These are phyloP conservation scores for Gracilaria gracilis DNA, from an alignment of 23 red algal species.

Conservation along the genomic window DNA sequence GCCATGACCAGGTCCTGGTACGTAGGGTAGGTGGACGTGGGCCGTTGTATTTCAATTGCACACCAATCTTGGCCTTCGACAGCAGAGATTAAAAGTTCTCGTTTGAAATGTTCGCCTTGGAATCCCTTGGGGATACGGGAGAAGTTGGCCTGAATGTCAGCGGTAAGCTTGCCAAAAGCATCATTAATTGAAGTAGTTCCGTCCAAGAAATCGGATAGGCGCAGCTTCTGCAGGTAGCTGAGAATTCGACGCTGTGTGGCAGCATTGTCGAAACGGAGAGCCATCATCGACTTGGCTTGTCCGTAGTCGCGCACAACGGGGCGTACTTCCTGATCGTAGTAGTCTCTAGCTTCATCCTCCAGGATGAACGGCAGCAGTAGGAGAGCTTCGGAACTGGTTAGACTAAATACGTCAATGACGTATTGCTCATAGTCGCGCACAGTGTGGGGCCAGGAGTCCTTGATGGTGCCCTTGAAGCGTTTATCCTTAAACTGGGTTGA, in stretches of 20 bases:
- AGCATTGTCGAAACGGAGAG: neutral
- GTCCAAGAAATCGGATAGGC: neutral
- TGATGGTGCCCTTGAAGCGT: neutral
- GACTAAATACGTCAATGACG: neutral
- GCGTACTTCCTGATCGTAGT: neutral
- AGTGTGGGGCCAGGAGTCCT: neutral
- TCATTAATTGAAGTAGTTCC: neutral
- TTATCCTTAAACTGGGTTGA: neutral
- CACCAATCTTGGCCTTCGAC: neutral
- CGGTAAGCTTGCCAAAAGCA: neutral
- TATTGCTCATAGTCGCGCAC: neutral
- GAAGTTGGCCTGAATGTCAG: neutral
- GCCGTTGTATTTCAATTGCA: neutral
- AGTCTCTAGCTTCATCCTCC: neutral
- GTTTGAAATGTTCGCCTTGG: neutral
- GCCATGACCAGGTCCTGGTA: neutral
- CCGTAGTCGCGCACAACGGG: neutral
- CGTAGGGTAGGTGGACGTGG: neutral
- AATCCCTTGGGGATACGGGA: neutral
- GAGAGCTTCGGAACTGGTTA: neutral
- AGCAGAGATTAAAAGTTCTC: constrained; percentile 7
- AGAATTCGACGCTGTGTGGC: neutral
- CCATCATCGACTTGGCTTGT: neutral
- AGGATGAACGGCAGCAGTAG: neutral
- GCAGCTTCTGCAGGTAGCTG: neutral